A percentile compares a stretch with the other conserved stretches of the same genome.
phyloP scores from a whole-genome alignment of 1,284 basidiomycete species.

The Tilletia indica region DNA sequence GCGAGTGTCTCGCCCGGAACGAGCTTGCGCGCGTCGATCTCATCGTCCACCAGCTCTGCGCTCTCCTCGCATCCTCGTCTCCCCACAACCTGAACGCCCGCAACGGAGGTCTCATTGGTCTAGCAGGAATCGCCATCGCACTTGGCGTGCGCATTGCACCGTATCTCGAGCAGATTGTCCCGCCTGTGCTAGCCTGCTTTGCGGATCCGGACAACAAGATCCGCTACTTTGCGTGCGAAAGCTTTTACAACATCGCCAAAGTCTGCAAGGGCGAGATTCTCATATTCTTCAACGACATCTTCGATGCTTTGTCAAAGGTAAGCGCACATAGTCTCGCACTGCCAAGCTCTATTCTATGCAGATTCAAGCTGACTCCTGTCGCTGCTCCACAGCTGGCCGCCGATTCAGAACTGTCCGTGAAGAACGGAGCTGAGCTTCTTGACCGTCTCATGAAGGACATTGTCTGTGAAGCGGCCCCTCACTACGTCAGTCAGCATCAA shows the following conservation, averaged over 20 bases:
- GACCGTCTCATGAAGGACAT: conserved; percentile 96
- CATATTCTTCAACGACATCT: conserved; percentile 96
- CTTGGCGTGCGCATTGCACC: conserved; percentile 87
- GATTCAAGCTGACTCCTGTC: neutral
- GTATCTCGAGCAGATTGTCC: conserved; percentile 89
- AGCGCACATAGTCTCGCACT: conserved; percentile 34
- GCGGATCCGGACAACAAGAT: conserved; percentile 91
- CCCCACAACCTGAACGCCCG: conserved; percentile 67
- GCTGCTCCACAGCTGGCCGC: conserved; percentile 73
- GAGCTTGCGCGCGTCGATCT: conserved; percentile 77
- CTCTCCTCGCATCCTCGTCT: conserved; percentile 55
- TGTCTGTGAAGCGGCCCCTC: conserved; percentile 91
- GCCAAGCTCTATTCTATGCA: neutral
- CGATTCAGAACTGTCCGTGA: conserved; percentile 92
- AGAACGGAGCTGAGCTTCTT: conserved; percentile 97
- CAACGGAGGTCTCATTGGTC: conserved; percentile 92
- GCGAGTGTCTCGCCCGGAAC: conserved; percentile 76
- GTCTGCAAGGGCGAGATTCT: conserved; percentile 96
- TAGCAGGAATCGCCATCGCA: conserved; percentile 94
- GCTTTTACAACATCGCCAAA: conserved; percentile 93
- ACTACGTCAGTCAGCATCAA: conserved; percentile 85
- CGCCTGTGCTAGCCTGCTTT: conserved; percentile 88
- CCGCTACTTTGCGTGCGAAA: conserved; percentile 89
- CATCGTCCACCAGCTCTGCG: conserved; percentile 91
- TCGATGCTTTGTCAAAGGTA: conserved; percentile 94